Evolutionary conservation across 164 flowering plant species (phyloP), one percentile per base, ranked within the genome.

Genomic region (Tinospora cordifolia): DNA sequence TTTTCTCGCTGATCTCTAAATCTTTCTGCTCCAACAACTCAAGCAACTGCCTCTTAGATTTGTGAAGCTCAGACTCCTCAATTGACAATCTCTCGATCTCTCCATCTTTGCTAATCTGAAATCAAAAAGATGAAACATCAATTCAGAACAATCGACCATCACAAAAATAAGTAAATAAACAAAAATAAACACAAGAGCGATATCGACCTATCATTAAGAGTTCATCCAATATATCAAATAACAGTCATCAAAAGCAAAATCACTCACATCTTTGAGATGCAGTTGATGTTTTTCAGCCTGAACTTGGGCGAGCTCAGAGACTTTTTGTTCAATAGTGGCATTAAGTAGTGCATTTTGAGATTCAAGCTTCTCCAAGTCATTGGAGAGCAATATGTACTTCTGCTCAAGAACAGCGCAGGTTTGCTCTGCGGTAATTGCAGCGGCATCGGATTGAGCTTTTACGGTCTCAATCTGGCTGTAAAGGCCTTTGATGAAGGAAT

Each of bases 341-440:
- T 78, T 79, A 47, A 88, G 88, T 17, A 84, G 86, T 0, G 85
- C 74, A 60, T 81, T 71, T 22, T 84, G 81, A 0, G 90, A 75
- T 72, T 90, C 84, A n/a, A 92, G 85, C 9, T 75, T 63, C 13
- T 85, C 69, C 79, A 75, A 87, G 6, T 90, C 94, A 17, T 83
- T 74, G 17, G 87, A 77, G 46, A 94, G 93, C 0, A 98, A 86
- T 25, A 92, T 71, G 72, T 78, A 90, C 76, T 90, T 90, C 80
- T 92, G 96, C 73, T 94, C 99, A 69, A 89, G 83, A 4, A 90
- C 75, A 0, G 98, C 81, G 73, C 93, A 90, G 6, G 91, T 89
- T 66, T 94, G 97, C 79, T 94, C 98, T 46, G 92, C 87, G 39
- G 91, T 92, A 71, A 90, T 87, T 38, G 92, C 62, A n/a, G 91